Conservation (phyloP, 371 early-diverging fungal genomes). For the Chytridiales sp. region DNA sequence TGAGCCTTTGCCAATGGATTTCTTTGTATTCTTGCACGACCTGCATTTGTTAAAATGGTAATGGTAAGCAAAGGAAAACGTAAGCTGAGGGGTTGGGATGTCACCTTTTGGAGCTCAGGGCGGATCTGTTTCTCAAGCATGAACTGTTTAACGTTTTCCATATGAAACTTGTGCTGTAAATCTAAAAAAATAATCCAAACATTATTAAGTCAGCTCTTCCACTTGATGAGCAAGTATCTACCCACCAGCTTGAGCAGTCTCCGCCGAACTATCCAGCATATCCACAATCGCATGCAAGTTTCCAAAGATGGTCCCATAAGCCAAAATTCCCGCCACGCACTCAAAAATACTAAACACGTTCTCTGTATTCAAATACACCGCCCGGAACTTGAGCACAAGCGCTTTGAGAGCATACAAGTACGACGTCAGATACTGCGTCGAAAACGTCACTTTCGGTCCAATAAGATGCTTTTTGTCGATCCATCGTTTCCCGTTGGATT, state of each 20-base stretch:
- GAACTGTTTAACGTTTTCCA: conserved; percentile 9
- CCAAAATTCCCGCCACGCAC: conserved; percentile 24
- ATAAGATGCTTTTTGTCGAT: conserved; percentile 12
- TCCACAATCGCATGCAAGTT: conserved; percentile 18
- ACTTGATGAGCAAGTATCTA: no score
- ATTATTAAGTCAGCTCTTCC: background rate
- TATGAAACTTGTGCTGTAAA: conserved; percentile 10
- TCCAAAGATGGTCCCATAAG: conserved; percentile 28
- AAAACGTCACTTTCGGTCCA: background rate
- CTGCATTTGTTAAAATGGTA: background rate
- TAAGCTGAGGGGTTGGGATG: background rate
- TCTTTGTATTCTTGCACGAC: conserved; percentile 20
- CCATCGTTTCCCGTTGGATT: conserved; percentile 12
- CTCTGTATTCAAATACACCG: conserved; percentile 7
- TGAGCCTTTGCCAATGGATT: conserved; percentile 21
- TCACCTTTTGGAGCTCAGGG: conserved; percentile 22
- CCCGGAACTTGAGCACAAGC: conserved; percentile 12
- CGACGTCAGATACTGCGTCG: conserved; percentile 20
- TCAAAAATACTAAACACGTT: conserved; percentile 18
- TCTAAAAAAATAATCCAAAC: background rate
- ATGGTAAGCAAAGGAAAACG: background rate
- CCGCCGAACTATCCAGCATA: conserved; percentile 22
- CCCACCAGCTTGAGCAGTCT: conserved; percentile 16
- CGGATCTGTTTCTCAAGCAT: conserved; percentile 17
- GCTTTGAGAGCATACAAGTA: conserved; percentile 15